Evolutionary conservation across 192 early-diverging fungal genomes (phyloP).

Genomic region (Mortierella antarctica): DNA sequence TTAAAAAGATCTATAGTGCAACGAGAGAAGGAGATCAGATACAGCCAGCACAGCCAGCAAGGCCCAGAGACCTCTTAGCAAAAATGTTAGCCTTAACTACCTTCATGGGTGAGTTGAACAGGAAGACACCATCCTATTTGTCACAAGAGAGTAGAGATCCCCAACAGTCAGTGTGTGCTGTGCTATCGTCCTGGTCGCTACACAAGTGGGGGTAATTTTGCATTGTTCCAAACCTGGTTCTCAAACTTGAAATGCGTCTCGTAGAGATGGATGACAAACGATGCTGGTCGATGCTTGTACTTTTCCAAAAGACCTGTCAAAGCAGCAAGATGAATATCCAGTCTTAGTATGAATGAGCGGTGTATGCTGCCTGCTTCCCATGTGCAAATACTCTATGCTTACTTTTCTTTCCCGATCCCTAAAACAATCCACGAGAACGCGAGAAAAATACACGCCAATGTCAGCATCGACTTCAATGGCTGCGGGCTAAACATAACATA

Average conservation of each 20-base stretch:
- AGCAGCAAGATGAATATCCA: neutral
- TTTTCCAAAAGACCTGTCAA: conserved; percentile 19
- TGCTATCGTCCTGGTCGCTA: neutral
- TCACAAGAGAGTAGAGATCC: neutral
- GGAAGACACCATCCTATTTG: conserved; percentile 62
- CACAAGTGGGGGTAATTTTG: neutral
- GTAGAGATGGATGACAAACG: conserved; percentile 73
- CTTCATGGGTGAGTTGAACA: conserved; percentile 67
- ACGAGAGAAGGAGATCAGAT: neutral
- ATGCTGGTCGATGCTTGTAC: conserved; percentile 65
- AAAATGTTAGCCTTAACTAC: conserved; percentile 21
- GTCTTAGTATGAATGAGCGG: too few relatives aligned
- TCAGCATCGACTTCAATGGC: neutral
- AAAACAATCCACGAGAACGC: neutral
- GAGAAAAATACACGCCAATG: neutral
- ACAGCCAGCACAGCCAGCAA: too few relatives aligned
- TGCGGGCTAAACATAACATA: too few relatives aligned
- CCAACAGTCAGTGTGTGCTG: neutral
- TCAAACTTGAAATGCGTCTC: conserved; percentile 82
- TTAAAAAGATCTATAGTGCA: conserved; percentile 57
- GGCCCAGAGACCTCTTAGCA: neutral
- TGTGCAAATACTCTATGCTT: neutral
- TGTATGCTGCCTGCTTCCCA: too few relatives aligned
- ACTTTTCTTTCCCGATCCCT: conserved; percentile 16
- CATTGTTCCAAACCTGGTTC: conserved; percentile 52